Evolutionary conservation across 108 stramenopile species (phyloP), one percentile per base, ranked within the genome.

Genomic region (Nannochloropsis oceanica): DNA sequence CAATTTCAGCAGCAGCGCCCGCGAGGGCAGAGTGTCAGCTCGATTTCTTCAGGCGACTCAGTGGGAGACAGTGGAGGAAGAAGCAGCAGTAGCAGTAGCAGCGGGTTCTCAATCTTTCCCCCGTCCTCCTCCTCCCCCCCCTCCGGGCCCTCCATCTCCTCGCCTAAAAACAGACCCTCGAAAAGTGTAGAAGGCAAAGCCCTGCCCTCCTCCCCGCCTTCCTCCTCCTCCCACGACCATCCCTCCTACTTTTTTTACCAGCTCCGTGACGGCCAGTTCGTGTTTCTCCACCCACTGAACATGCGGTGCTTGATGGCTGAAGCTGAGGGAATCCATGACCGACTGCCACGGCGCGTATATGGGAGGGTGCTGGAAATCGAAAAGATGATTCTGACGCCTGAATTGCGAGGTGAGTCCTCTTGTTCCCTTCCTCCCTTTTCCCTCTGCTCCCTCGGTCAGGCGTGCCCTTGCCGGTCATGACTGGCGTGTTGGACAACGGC

Each of bases 281-380:
- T 82, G 25, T 88, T 88, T 22, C 43, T 88, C 81, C 88, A 88
- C 79, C 88, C 88, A 12, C 82, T 88, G 42, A 84, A 73, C 82
- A 88, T 88, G 88, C 79, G 88, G 27, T 84, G 84, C 84, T 81
- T 88, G 79, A 46, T 85, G 44, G 81, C 81, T 12, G 88, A 88
- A 25, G 81, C 43, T 8, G 83, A 80, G n/a, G 59, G 59, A n/a
- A 7, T 18, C 59, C 59, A 73, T n/a, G 59, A 7, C 10, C 59
- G 18, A 5, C 59, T 73, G 59, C 59, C 59, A 7, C 59, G 0
- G 0, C 22, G 18, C 22, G 59, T 73, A 10, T 7, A 73, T 7
- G 59, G 59, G 59, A 73, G 5, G 59, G 59, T 73, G 0, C n/a
- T 73, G 8, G 59, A 73, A n/a, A n/a, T n/a, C 22, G 59, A 73